A percentile compares a stretch with the other conserved stretches of the same genome.
These are phyloP conservation scores for Trichomonascus vanleenenianus DNA, from an alignment of 805 yeast species.

Conservation along the genomic window DNA sequence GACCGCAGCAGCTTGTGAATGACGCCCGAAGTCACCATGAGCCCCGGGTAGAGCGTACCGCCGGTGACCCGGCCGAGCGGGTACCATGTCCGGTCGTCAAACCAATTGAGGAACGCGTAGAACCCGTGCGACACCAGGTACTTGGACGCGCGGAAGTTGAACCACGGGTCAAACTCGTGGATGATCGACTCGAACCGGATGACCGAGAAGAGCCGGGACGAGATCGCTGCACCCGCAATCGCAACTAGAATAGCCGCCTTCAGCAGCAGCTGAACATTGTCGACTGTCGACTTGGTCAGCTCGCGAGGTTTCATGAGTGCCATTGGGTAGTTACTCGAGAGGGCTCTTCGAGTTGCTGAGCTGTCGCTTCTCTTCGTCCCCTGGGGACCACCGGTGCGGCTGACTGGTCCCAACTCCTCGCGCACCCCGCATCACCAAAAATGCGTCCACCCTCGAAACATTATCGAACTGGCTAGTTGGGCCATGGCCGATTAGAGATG, in stretches of 20 bases:
- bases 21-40: constrained; percentile 95
- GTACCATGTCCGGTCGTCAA: constrained; percentile 98
- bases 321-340: too few relatives aligned
- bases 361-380: too few relatives aligned
- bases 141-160: constrained; percentile 91
- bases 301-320: too few relatives aligned
- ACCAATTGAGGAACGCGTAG: constrained; percentile 94
- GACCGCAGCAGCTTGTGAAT: constrained; percentile 63
- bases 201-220: constrained; percentile 91
- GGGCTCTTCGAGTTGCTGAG: too few relatives aligned
- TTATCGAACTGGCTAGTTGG: too few relatives aligned
- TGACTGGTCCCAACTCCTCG: too few relatives aligned
- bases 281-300: constrained; percentile 5
- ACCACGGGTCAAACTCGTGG: constrained; percentile 71
- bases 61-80: constrained; percentile 99
- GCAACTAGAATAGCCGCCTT: constrained; percentile 62
- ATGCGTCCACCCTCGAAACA: too few relatives aligned
- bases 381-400: too few relatives aligned
- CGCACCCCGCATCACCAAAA: too few relatives aligned
- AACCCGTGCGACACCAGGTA: constrained; percentile 76
- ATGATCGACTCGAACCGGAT: constrained; percentile 92
- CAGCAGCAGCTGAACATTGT: constrained; percentile 34
- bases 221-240: constrained; percentile 85
- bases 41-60: constrained; percentile 95
- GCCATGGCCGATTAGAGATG: too few relatives aligned